Conservation (phyloP, 176 grass and related monocot genomes). For the Zoysia japonica region DNA sequence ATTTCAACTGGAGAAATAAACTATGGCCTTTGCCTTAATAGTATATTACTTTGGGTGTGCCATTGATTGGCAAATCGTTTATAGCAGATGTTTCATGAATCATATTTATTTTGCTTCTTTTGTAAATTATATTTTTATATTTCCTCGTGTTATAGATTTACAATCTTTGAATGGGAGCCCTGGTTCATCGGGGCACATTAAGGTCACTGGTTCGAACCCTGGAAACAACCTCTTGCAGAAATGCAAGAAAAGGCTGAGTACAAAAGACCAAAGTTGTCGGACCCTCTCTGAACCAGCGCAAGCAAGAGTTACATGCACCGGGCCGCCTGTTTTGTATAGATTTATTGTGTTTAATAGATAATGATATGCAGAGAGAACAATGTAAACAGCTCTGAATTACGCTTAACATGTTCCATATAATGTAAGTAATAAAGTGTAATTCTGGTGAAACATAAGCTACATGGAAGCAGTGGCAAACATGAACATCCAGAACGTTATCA, state of each 20-base stretch:
- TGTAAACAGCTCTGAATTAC: neutral
- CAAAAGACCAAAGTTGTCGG: no score
- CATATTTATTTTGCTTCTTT: slow-evolving; percentile 9
- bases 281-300: no score
- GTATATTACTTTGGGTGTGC: slow-evolving; percentile 4
- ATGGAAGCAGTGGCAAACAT: neutral
- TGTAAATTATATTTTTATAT: neutral
- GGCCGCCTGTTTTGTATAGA: neutral
- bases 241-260: no score
- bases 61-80: neutral
- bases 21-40: neutral
- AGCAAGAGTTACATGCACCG: no score
- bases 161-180: no score
- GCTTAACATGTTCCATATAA: neutral
- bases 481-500: neutral
- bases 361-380: neutral
- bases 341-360: neutral
- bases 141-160: neutral
- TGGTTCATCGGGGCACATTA: no score
- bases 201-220: no score
- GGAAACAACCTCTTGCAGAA: no score
- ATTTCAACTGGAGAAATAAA: neutral
- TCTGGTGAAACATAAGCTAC: neutral
- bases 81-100: neutral
- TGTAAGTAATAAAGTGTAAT: neutral